Evolutionary conservation across 116 monocot species (phyloP).

Genomic region (Phalaenopsis hybrid): DNA sequence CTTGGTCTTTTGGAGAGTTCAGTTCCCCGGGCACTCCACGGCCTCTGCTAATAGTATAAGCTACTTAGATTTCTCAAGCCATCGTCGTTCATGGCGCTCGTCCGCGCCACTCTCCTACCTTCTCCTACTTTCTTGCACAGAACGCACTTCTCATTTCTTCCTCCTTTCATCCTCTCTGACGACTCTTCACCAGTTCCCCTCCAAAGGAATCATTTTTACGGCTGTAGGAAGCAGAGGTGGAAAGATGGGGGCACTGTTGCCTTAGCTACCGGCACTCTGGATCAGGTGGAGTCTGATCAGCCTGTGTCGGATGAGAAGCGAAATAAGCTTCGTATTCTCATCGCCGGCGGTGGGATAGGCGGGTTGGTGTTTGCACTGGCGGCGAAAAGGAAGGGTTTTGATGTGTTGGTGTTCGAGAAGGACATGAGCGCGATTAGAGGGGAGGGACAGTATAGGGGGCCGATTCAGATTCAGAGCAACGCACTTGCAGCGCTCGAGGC

Average conservation of each 20-base stretch:
- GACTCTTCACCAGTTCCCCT: not conserved
- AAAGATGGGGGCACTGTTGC: not conserved
- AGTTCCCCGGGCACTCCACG: not conserved
- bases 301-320: not conserved
- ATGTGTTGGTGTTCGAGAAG: conserved; percentile 93
- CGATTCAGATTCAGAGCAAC: conserved; percentile 98
- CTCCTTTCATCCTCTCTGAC: not conserved
- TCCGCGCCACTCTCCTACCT: conserved; percentile 15
- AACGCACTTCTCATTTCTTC: conserved; percentile 24
- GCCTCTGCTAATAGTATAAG: not conserved
- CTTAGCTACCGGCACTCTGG: not conserved
- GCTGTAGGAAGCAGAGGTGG: not conserved
- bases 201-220: not conserved
- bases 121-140: conserved; percentile 18
- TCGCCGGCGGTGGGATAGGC: conserved; percentile 94
- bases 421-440: conserved; percentile 89
- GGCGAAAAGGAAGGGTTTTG: conserved; percentile 85
- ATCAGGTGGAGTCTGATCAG: not conserved
- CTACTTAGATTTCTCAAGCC: not conserved
- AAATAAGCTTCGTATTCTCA: conserved; percentile 32
- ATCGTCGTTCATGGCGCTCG: conserved; percentile 20
- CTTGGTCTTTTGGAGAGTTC: too few species aligned
- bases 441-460: conserved; percentile 97
- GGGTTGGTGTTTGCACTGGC: conserved; percentile 88
- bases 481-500: conserved; percentile 86